Evolutionary conservation across 2,329 filamentous ascomycete species (phyloP).

Genomic region (Setomelanomma holmii): DNA sequence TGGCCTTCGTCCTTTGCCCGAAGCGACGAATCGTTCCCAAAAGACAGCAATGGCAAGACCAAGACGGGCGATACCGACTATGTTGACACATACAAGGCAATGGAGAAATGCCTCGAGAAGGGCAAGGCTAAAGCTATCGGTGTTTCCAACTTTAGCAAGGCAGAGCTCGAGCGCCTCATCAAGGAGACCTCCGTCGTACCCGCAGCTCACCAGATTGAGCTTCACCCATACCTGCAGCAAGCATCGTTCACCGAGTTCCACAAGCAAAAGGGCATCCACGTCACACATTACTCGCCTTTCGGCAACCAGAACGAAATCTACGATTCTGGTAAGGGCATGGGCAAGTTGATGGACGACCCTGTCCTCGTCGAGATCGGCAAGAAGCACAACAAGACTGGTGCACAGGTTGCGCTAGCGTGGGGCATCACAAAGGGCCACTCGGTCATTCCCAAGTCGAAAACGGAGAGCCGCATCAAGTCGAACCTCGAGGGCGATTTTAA

Average conservation of each 20-base stretch:
- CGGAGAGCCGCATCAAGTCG: slow-evolving; percentile 35
- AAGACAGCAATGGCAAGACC: slow-evolving; percentile 50
- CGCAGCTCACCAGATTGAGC: slow-evolving; percentile 42
- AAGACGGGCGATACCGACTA: slow-evolving; percentile 34
- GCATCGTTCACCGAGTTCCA: slow-evolving; percentile 33
- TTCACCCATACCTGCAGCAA: slow-evolving; percentile 42
- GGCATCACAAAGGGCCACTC: slow-evolving; percentile 69
- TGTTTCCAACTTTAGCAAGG: slow-evolving; percentile 43
- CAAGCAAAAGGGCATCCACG: slow-evolving; percentile 39
- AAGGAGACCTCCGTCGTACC: slow-evolving; percentile 44
- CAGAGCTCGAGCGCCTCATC: slow-evolving; percentile 61
- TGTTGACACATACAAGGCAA: slow-evolving; percentile 47
- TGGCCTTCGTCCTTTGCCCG: slow-evolving; percentile 82
- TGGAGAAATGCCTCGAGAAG: slow-evolving; percentile 48
- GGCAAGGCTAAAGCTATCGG: slow-evolving; percentile 42
- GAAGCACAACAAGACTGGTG: slow-evolving; percentile 71
- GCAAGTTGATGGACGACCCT: slow-evolving; percentile 54
- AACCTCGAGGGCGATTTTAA: slow-evolving; percentile 68
- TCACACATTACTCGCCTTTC: slow-evolving; percentile 44
- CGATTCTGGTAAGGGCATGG: slow-evolving; percentile 35
- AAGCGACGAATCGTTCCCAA: slow-evolving; percentile 68
- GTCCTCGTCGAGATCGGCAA: slow-evolving; percentile 73
- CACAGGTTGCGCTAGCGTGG: slow-evolving; percentile 89
- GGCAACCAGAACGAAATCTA: slow-evolving; percentile 46
- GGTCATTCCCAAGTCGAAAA: slow-evolving; percentile 46